Percentiles rank a stretch among this genome's conserved stretches.
These are phyloP conservation scores for Pisolithus sp. DNA, from an alignment of 768 basidiomycete genomes.

Conservation along the genomic window DNA sequence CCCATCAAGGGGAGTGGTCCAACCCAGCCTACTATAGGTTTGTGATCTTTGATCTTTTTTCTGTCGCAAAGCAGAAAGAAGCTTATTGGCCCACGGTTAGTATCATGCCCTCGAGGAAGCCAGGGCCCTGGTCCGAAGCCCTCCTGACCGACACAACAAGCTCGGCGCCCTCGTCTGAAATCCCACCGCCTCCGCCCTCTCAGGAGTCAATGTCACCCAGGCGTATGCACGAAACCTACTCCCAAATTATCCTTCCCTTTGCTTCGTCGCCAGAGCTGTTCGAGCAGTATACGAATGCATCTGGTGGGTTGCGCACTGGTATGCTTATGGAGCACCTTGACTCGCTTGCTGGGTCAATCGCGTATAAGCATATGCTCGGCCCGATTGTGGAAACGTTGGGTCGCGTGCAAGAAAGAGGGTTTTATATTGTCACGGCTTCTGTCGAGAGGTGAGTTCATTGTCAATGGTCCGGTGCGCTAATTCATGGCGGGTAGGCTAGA, in stretches of 20 bases:
- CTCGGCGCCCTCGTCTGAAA: conserved; percentile 10
- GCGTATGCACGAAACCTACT: conserved; percentile 67
- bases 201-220: conserved; percentile 35
- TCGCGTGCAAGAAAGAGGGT: conserved; percentile 53
- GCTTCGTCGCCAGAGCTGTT: conserved; percentile 49
- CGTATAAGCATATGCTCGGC: conserved; percentile 78
- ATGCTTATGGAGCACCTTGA: conserved; percentile 78
- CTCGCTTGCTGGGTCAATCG: conserved; percentile 77
- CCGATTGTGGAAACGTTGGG: conserved; percentile 51
- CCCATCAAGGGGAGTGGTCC: conserved; percentile 34
- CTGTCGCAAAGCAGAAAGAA: background rate
- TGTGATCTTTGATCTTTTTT: conserved; percentile 9
- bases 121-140: conserved; percentile 53
- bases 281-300: conserved; percentile 66
- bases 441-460: conserved; percentile 56
- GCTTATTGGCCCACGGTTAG: conserved; percentile 27
- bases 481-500: conserved; percentile 43
- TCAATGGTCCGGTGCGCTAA: background rate
- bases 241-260: conserved; percentile 61
- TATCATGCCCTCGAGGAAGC: conserved; percentile 49
- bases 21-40: conserved; percentile 51
- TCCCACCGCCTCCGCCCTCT: conserved; percentile 9
- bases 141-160: conserved; percentile 35
- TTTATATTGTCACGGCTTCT: conserved; percentile 80
- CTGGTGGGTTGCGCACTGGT: conserved; percentile 65